A percentile compares a stretch with the other conserved stretches of the same genome.
Evolutionary conservation across 345 rosid species (phyloP).

Genomic region (Toxicodendron radicans): DNA sequence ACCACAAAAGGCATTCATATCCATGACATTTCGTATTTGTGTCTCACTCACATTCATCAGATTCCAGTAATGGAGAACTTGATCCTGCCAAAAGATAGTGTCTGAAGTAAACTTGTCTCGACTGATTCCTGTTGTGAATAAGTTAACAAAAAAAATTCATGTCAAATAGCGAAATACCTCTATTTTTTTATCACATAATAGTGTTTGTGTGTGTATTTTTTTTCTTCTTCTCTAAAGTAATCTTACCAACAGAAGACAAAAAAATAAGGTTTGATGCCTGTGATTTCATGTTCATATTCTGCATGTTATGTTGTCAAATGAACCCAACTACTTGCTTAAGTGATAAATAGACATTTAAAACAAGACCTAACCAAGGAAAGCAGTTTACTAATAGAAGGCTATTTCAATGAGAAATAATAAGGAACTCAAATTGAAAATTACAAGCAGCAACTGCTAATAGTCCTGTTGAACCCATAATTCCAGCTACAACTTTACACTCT

Average conservation of each 20-base stretch:
- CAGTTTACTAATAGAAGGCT: neutral
- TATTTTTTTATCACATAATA: neutral
- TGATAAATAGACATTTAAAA: neutral
- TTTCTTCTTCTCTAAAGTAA: neutral
- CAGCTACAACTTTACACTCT: neutral
- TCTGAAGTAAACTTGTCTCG: conserved; percentile 61
- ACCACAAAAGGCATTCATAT: conserved; percentile 82
- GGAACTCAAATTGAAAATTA: neutral
- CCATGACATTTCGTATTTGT: conserved; percentile 79
- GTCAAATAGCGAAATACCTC: neutral
- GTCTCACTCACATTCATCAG: conserved; percentile 54
- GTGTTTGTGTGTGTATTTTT: no score
- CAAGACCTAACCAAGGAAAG: neutral
- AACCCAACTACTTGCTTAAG: neutral
- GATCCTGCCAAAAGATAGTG: conserved; percentile 70
- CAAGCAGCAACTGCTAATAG: neutral
- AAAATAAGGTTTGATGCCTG: neutral
- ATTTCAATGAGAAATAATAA: neutral
- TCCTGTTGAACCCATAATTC: neutral
- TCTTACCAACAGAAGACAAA: neutral
- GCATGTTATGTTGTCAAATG: neutral
- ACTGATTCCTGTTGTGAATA: conserved; percentile 51
- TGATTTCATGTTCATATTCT: neutral
- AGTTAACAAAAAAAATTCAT: conserved; percentile 4
- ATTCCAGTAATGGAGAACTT: conserved; percentile 65